Evolutionary conservation across 2,329 filamentous ascomycete species (phyloP).

Genomic region (Stemphylium vesicarium): DNA sequence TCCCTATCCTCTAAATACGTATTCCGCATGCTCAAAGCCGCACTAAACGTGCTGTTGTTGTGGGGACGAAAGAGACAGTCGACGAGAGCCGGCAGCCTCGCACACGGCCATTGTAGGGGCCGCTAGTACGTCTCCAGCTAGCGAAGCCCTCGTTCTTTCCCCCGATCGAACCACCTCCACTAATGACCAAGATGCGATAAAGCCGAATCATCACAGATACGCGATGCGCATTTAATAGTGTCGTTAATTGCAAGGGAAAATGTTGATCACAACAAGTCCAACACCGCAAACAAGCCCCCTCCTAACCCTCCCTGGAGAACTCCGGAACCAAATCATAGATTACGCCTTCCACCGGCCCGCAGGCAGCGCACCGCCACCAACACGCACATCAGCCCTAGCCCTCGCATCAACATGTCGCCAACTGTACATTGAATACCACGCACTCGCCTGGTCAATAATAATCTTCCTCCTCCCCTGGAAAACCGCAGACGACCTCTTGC

Average conservation of each 20-base stretch:
- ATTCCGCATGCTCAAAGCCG: too few relatives aligned
- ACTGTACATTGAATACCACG: conserved; percentile 20
- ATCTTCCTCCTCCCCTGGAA: conserved; percentile 16
- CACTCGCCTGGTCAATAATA: conserved; percentile 16
- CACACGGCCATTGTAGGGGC: too few relatives aligned
- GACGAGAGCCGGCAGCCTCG: too few relatives aligned
- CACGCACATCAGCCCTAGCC: conserved; percentile 20
- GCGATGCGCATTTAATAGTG: too few relatives aligned
- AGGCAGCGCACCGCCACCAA: conserved; percentile 9
- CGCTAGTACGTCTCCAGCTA: too few relatives aligned
- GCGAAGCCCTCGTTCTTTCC: too few relatives aligned
- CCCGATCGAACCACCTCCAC: too few relatives aligned
- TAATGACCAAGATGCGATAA: too few relatives aligned
- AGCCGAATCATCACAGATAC: too few relatives aligned
- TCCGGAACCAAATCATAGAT: conserved; percentile 24
- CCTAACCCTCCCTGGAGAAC: conserved; percentile 23
- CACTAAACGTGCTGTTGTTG: too few relatives aligned
- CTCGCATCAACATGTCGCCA: conserved; percentile 26
- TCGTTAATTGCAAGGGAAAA: not conserved
- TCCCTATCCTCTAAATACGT: too few relatives aligned
- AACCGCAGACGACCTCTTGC: not conserved
- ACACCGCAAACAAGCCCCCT: conserved; percentile 7
- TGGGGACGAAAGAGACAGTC: too few relatives aligned
- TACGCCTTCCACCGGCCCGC: conserved; percentile 18
- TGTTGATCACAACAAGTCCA: not conserved